Evolutionary conservation across 768 basidiomycete genomes (phyloP), one percentile per base, ranked within the genome.

Genomic region (Lanmaoa pseudosensibilis): DNA sequence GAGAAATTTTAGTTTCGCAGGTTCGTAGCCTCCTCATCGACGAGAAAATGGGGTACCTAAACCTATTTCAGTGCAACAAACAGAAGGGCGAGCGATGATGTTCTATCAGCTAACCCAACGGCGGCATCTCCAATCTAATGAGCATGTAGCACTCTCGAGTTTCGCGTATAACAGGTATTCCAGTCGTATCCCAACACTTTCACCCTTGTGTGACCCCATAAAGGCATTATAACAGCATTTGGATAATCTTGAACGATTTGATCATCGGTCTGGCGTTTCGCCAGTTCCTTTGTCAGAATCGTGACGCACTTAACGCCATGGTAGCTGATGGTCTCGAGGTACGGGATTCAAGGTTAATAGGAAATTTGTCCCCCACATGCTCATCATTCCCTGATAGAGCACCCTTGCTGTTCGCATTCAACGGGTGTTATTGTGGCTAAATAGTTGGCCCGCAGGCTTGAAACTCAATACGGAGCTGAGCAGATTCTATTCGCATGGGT

Each of bases 401-500:
- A 56, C 62, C 7, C 59, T 71, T 2, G 68, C 69, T 38, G 30
- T 65, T 54, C 72, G 75, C 46, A 68, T 88, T 10, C 79, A 81
- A 41, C 73, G 75, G 16, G 77, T 80, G 0, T 76, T 98, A 2
- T 63, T 78, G 2, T 98, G 94, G 95, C 79, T 99, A 13, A 90
- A 97, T 69, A 84, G 89, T 57, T 98, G 96, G 96, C 96, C 96
- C 0, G 94, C 87, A 2, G 96, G 97, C 1, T 75, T 99, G 39
- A 99, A 99, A 72, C 85, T 99, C 50, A 98, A 98, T 66, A 92
- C 92, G 0, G 92, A 98, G 63, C 80, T 99, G n/a, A 92, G 92
- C 62, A 77, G 79, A 25, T 89, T 97, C 68, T 89, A 92, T 65
- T 84, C 87, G n/a, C 80, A 85, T 55, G 78, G 82, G 0, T 86